Base-by-base conservation (phyloP, 139 green algal species). In the Auxenochlorella pyrenoidosa region DNA sequence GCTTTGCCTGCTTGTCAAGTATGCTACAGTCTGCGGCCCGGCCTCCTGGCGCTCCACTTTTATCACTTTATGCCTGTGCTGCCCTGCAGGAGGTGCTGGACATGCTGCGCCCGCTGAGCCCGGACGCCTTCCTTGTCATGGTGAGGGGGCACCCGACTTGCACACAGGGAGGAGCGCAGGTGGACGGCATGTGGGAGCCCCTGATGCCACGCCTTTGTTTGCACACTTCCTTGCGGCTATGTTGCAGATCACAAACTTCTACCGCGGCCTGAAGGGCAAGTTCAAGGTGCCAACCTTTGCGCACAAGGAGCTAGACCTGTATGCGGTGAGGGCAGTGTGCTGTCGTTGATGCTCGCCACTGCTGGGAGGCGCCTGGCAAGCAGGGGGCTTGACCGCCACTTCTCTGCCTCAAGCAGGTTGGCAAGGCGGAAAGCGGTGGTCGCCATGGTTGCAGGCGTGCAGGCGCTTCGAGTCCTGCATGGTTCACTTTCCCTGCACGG, bases 281-380 rank as follows among this genome's bases (percentile, higher is more conserved):
- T 97, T 94, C 88, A 94, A 95, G 85, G 85, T 93, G 32, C 93
- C 94, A 54, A 90, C 89, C n/a, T 95, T 96, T 85, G 91, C 91
- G 21, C 86, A 93, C 34, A 85, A 86, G 54, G 94, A 97, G 66
- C 87, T 97, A 34, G 93, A 97, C 90, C 87, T 97, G 51, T 88
- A 93, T 83, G 92, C 83, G 75, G 93, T 95, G 82, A 84, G 89
- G 47, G 47, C 10, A n/a, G n/a, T n/a, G n/a, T n/a, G n/a, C n/a
- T n/a, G n/a, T n/a, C n/a, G n/a, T n/a, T n/a, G n/a, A n/a, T n/a
- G n/a, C n/a, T n/a, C n/a, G n/a, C n/a, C n/a, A n/a, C n/a, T n/a
- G n/a, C n/a, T n/a, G n/a, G n/a, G n/a, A n/a, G n/a, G n/a, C n/a
- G n/a, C n/a, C n/a, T n/a, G n/a, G n/a, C n/a, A n/a, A n/a, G n/a